Conservation (phyloP, 495 filamentous ascomycete genomes). For the Cenococcum geophilum region DNA sequence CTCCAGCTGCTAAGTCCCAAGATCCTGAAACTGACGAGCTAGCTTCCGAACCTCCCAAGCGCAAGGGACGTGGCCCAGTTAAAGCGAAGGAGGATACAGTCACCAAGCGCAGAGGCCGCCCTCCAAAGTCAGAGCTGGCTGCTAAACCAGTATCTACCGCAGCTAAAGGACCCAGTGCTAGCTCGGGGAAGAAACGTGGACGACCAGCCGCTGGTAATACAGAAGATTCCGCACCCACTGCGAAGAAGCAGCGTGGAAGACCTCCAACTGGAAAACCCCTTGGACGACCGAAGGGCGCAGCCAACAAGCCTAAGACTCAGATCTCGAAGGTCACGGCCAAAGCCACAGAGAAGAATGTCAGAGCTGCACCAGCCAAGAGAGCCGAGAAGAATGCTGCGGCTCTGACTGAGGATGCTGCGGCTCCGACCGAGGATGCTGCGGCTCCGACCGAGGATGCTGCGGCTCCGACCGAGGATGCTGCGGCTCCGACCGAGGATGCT, state of each 20-base stretch:
- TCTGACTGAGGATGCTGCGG: neutral
- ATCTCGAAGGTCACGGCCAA: neutral
- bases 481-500: neutral
- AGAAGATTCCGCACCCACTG: neutral
- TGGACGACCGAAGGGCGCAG: conserved; percentile 1
- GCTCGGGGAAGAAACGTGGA: neutral
- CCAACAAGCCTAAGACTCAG: neutral
- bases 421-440: too few species aligned
- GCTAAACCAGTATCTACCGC: neutral
- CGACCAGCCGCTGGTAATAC: neutral
- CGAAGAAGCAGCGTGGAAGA: neutral
- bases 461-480: too few species aligned
- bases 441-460: neutral
- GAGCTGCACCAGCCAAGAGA: neutral
- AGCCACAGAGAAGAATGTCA: neutral
- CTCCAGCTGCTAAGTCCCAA: neutral
- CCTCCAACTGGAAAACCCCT: neutral
- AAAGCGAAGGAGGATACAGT: neutral
- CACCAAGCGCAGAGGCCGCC: neutral
- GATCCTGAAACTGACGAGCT: neutral
- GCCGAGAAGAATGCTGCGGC: neutral
- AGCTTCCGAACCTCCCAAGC: neutral
- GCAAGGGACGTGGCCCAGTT: neutral
- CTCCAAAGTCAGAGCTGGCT: neutral
- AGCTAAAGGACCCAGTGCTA: neutral